These are phyloP conservation scores for Eucalyptus brandiana DNA, from an alignment of 345 rosid species.

Conservation along the genomic window DNA sequence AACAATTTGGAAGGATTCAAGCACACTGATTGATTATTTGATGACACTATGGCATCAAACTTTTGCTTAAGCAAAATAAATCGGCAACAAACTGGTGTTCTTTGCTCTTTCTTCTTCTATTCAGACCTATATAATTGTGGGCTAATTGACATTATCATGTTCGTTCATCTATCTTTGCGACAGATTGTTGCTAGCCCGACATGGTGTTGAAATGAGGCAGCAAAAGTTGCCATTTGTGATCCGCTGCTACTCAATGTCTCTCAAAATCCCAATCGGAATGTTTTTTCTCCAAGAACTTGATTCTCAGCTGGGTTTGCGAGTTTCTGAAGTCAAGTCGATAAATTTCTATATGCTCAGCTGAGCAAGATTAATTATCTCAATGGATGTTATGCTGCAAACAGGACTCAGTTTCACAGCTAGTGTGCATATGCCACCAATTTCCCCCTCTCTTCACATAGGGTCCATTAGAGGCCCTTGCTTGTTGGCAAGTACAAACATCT, in stretches of 20 bases:
- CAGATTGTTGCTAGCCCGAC: constrained; percentile 79
- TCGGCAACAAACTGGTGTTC: neutral
- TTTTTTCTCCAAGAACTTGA: constrained; percentile 58
- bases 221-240: constrained; percentile 71
- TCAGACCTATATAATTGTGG: neutral
- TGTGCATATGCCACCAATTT: constrained; percentile 60
- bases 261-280: constrained; percentile 51
- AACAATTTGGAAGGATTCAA: neutral
- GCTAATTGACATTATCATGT: neutral
- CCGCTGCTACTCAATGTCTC: constrained; percentile 82
- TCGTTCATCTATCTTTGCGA: neutral
- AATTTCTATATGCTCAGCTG: constrained; percentile 62
- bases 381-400: neutral
- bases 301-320: constrained; percentile 56
- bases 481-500: constrained; percentile 81
- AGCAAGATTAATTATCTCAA: constrained; percentile 69
- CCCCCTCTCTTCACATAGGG: constrained; percentile 53
- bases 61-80: neutral
- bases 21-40: neutral
- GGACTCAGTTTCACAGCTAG: constrained; percentile 44
- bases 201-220: constrained; percentile 65
- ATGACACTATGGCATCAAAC: neutral
- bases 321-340: constrained; percentile 66
- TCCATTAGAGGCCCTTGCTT: constrained; percentile 45
- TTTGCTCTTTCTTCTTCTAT: neutral